Conservation (phyloP, 192 early-diverging fungal genomes). For the Coemansia asiatica region DNA sequence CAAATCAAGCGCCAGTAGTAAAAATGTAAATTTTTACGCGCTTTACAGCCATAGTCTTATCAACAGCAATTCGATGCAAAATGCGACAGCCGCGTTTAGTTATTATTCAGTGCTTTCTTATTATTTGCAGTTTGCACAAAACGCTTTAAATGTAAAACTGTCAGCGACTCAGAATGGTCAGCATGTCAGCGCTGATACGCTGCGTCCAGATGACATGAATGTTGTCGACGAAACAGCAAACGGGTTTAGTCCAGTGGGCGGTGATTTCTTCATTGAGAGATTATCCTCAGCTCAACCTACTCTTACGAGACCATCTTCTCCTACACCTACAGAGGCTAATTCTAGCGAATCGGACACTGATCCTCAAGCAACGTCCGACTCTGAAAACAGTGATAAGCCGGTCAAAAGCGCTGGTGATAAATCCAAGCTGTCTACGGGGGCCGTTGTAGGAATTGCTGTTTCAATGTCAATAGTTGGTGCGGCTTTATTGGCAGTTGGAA, state of each 20-base stretch:
- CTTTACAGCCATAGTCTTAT: conserved; percentile 1
- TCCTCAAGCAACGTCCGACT: background rate
- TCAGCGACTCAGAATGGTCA: background rate
- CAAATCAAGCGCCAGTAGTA: background rate
- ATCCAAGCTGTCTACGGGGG: background rate
- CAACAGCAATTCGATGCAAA: background rate
- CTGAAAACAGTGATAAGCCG: background rate
- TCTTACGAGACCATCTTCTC: background rate
- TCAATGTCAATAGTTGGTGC: background rate
- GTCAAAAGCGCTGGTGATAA: background rate
- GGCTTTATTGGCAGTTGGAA: background rate
- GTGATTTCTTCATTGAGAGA: background rate
- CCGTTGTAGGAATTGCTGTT: background rate
- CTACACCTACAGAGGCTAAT: background rate
- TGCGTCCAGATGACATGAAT: background rate
- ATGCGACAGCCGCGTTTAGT: background rate
- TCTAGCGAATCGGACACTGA: background rate
- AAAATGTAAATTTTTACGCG: background rate
- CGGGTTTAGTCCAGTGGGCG: background rate
- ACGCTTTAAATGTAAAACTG: background rate
- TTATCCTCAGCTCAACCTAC: background rate
- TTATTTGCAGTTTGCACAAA: background rate
- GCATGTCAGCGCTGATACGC: background rate
- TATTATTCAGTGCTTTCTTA: background rate
- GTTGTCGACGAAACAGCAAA: background rate